Base-by-base conservation (phyloP, 441 rosid genomes). In the Adansonia grandidieri region DNA sequence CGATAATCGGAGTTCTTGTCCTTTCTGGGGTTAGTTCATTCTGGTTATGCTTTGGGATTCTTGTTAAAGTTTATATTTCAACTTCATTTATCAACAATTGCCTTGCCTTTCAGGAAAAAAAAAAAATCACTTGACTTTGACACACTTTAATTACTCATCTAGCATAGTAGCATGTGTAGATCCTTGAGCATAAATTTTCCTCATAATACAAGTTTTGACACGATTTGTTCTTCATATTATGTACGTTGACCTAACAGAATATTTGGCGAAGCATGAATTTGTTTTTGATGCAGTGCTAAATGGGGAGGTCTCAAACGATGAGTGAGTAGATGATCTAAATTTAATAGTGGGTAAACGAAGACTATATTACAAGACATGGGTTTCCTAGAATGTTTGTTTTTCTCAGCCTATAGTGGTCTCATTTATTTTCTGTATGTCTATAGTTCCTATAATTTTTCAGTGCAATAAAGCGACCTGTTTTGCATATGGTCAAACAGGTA, bases 401-500 rank as follows among this genome's bases (percentile, higher is more conserved):
- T 47, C 74, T 75, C 62, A 57, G 80, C 74, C 56, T 19, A 64
- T 76, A 66, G 20, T 80, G 76, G 42, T 69, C 44, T 68, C 47
- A 24, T 19, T 71, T 82, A 17, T 51, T 65, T 79, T 82, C 48
- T 68, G 70, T 80, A 96, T 98, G 98, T 96, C 70, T 96, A 96
- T 96, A 81, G 94, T 96, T 82, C 99, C 99, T 32, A 93, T 90
- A 65, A 93, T 96, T 77, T 96, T 96, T 81, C 96, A 94, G 77
- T 91, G 96, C 67, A 91, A 92, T 56, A 96, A 96, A 85, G 99
- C 98, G 73, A 96, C 99, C 78, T 96, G 98, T 88, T 96, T 96
- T 89, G 98, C 99, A 66, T 94, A 94, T 90, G 99, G 99, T 68
- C 99, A 96, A 86, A 96, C 99, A 87, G 98, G 99, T 94, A 73